Evolutionary conservation across 2,329 filamentous ascomycete species (phyloP).

Genomic region (Chaetomium globosum): DNA sequence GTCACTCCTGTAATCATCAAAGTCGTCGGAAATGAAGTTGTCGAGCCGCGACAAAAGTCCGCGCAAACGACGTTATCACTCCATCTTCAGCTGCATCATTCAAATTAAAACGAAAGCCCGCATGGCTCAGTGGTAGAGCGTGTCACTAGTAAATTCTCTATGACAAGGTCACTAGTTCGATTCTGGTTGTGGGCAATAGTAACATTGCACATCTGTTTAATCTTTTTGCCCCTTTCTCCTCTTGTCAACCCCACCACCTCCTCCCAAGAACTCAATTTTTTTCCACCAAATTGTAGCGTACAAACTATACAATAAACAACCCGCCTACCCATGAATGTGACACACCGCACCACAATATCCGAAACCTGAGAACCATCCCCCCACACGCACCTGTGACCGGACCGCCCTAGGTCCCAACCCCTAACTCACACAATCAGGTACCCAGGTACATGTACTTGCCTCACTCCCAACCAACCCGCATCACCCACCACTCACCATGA

Average conservation of each 20-base stretch:
- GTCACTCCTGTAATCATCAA: too few species aligned
- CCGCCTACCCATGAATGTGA: not conserved
- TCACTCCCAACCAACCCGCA: too few species aligned
- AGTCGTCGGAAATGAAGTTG: too few species aligned
- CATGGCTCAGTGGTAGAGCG: slow-evolving; percentile 34
- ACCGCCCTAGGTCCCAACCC: too few species aligned
- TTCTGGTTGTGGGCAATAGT: slow-evolving; percentile 31
- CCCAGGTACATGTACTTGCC: too few species aligned
- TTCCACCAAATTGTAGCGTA: not conserved
- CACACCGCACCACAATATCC: not conserved
- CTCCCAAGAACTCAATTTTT: too few species aligned
- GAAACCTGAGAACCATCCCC: not conserved
- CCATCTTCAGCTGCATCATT: fast-evolving
- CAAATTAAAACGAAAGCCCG: slow-evolving; percentile 23
- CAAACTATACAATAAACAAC: not conserved
- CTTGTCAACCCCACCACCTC: not conserved
- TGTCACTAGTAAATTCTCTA: slow-evolving; percentile 29
- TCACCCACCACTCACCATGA: too few species aligned
- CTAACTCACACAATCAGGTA: too few species aligned
- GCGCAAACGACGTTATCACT: not conserved
- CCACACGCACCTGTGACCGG: not conserved
- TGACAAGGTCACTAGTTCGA: slow-evolving; percentile 34
- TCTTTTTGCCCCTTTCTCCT: too few species aligned
- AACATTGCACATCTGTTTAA: not conserved
- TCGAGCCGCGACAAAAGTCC: too few species aligned